Conservation (phyloP, 257 asterid species). For the Fraxinus americana region DNA sequence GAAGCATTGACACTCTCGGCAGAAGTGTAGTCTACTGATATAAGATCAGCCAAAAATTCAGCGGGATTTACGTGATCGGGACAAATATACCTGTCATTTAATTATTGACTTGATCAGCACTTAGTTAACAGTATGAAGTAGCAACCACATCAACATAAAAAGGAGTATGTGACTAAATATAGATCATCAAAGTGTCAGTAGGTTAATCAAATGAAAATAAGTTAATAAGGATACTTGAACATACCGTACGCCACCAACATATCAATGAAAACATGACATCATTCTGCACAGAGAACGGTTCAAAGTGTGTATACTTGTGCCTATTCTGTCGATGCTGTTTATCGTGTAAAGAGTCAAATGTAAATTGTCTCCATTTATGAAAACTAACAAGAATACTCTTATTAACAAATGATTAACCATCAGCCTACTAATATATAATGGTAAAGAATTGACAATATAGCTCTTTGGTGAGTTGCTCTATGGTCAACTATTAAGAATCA, state of each 20-base stretch:
- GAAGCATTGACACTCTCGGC: constrained; percentile 74
- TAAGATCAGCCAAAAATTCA: constrained; percentile 97
- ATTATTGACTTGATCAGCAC: constrained; percentile 24
- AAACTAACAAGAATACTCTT: neutral
- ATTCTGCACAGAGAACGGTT: neutral
- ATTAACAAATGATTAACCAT: neutral
- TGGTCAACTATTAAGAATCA: neutral
- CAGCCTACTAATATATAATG: neutral
- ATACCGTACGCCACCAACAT: constrained; percentile 2
- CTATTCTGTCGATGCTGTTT: neutral
- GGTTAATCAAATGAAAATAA: neutral
- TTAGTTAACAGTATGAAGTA: constrained; percentile 24
- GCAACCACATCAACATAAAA: constrained; percentile 18
- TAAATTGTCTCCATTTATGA: neutral
- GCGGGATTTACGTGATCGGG: constrained; percentile 97
- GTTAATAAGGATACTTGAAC: neutral
- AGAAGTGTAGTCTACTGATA: constrained; percentile 91
- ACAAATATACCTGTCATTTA: constrained; percentile 71
- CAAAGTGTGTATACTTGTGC: neutral
- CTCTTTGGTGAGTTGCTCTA: neutral
- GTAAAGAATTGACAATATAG: neutral
- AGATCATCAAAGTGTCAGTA: constrained; percentile 6
- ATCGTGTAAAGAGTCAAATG: neutral
- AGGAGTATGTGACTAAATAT: constrained; percentile 17
- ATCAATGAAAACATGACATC: neutral